Conservation (phyloP, 176 grass and related monocot genomes). For the Bothriochloa decipiens region DNA sequence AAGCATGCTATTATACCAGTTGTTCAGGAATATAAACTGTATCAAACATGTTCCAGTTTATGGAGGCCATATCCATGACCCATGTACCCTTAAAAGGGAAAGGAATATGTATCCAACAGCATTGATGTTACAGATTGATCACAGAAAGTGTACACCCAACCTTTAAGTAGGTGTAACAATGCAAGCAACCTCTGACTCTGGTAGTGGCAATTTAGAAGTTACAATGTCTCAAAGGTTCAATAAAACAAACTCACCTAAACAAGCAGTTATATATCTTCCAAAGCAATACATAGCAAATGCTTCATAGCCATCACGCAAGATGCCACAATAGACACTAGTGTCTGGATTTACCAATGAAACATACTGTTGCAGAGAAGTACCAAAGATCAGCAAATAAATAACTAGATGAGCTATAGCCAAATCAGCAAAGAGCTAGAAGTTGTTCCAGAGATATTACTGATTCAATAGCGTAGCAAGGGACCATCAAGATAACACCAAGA, state of each 20-base stretch:
- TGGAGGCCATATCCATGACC: neutral
- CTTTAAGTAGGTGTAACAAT: neutral
- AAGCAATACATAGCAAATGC: slow-evolving; percentile 96
- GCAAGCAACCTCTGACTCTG: neutral
- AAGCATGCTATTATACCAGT: neutral
- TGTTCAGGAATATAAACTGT: neutral
- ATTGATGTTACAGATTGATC: neutral
- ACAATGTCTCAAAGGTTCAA: neutral
- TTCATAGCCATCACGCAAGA: slow-evolving; percentile 81
- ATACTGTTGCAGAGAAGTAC: slow-evolving; percentile 53
- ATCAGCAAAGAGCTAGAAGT: slow-evolving; percentile 14
- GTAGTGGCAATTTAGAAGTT: neutral
- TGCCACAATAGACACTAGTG: slow-evolving; percentile 76
- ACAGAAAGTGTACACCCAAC: neutral
- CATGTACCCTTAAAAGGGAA: slow-evolving; percentile 1
- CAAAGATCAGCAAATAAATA: slow-evolving; percentile 12
- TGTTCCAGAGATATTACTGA: slow-evolving; percentile 56
- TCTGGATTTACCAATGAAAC: slow-evolving; percentile 77
- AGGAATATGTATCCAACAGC: neutral
- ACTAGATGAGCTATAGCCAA: slow-evolving; percentile 1
- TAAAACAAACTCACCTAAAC: slow-evolving; percentile 61
- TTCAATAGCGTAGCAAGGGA: slow-evolving; percentile 82
- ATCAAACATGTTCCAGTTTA: neutral
- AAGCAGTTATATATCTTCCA: slow-evolving; percentile 85
- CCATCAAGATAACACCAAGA: slow-evolving; percentile 91